These are phyloP conservation scores for Monascus purpureus DNA, from an alignment of 495 filamentous ascomycete species.

Conservation along the genomic window DNA sequence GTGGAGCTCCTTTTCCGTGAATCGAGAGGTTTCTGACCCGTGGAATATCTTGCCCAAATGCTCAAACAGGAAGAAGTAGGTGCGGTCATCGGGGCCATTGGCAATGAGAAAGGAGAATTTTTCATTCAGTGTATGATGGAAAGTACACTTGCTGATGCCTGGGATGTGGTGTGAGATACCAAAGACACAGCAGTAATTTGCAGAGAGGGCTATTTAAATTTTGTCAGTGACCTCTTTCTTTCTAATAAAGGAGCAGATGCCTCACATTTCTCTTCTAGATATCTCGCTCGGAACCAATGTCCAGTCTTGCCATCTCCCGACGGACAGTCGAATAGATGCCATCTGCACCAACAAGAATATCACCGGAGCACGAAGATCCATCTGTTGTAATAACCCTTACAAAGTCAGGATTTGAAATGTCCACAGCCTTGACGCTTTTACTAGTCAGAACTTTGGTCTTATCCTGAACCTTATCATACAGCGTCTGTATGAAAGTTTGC, in stretches of 20 bases:
- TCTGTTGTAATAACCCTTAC: slow-evolving; percentile 18
- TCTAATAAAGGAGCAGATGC: background rate
- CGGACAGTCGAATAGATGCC: slow-evolving; percentile 33
- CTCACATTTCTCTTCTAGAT: slow-evolving; percentile 9
- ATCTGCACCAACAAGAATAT: slow-evolving; percentile 39
- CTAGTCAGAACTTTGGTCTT: slow-evolving; percentile 18
- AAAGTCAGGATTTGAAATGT: slow-evolving; percentile 4
- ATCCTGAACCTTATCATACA: slow-evolving; percentile 22
- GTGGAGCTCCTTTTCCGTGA: slow-evolving; percentile 16
- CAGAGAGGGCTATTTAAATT: slow-evolving; percentile 6
- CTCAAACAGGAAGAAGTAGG: slow-evolving; percentile 11
- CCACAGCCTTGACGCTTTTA: slow-evolving; percentile 18
- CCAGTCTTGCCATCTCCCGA: slow-evolving; percentile 22
- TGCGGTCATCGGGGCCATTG: slow-evolving; percentile 9
- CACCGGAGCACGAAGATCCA: slow-evolving; percentile 21
- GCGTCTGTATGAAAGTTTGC: slow-evolving; percentile 14
- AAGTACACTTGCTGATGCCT: slow-evolving; percentile 4
- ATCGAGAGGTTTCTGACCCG: slow-evolving; percentile 19
- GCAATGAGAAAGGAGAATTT: slow-evolving; percentile 10
- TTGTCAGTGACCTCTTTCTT: background rate
- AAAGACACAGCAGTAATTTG: slow-evolving; percentile 14
- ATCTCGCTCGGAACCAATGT: background rate
- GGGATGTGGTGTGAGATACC: slow-evolving; percentile 8
- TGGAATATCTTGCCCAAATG: slow-evolving; percentile 13
- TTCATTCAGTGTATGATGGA: slow-evolving; percentile 8